Evolutionary conservation across 2,329 filamentous ascomycete genomes (phyloP).

Genomic region (Cytospora piceae): DNA sequence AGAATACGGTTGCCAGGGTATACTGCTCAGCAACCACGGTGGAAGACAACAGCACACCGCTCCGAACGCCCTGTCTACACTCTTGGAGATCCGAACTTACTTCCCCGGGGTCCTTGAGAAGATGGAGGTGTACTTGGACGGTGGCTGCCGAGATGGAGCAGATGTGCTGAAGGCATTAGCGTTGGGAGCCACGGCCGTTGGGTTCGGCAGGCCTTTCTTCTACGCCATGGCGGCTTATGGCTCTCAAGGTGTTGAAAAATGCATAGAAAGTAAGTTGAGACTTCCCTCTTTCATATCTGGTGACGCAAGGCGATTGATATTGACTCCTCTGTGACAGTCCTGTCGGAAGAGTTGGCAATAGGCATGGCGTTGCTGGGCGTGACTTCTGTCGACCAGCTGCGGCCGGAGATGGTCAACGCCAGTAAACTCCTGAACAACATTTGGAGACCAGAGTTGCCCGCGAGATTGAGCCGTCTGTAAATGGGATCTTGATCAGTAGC

Average conservation of each 20-base stretch:
- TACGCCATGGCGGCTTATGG: slow-evolving; percentile 44
- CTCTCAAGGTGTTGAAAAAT: slow-evolving; percentile 23
- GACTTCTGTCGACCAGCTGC: slow-evolving; percentile 50
- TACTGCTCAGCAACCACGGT: slow-evolving; percentile 31
- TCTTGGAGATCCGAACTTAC: slow-evolving; percentile 58
- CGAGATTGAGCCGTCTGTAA: slow-evolving; percentile 32
- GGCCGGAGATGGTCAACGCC: slow-evolving; percentile 55
- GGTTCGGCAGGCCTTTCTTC: slow-evolving; percentile 45
- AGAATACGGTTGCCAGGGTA: slow-evolving; percentile 28
- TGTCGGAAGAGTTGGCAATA: slow-evolving; percentile 39
- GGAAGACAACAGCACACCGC: slow-evolving; percentile 29
- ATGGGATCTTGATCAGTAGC: neutral
- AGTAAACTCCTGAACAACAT: slow-evolving; percentile 39
- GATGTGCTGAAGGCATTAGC: slow-evolving; percentile 60
- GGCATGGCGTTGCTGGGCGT: slow-evolving; percentile 56
- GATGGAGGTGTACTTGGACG: slow-evolving; percentile 59
- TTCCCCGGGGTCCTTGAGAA: slow-evolving; percentile 54
- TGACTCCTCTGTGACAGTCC: slow-evolving; percentile 21
- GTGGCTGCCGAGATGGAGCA: slow-evolving; percentile 57
- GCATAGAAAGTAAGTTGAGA: slow-evolving; percentile 29
- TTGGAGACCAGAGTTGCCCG: slow-evolving; percentile 39
- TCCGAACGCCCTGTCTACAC: slow-evolving; percentile 33
- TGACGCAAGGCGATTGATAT: neutral
- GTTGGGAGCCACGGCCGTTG: slow-evolving; percentile 56
- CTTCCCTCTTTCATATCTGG: slow-evolving; percentile 4